Conservation (phyloP, 2,329 filamentous ascomycete genomes). For the Chrysoporthe cubensis region DNA sequence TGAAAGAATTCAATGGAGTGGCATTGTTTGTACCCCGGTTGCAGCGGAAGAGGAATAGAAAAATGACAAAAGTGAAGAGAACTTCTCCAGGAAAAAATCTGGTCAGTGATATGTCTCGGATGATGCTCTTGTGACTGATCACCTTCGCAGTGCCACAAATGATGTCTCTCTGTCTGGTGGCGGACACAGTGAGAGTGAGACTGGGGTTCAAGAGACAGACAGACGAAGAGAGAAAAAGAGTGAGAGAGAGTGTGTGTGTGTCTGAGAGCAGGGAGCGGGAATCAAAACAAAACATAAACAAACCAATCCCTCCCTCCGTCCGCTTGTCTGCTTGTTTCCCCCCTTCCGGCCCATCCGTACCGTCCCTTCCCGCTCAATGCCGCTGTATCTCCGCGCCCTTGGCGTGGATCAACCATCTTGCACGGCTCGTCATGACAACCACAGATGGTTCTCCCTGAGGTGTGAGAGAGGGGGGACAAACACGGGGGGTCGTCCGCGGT, state of each 20-base stretch:
- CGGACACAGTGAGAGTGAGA: background rate
- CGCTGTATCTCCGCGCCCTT: background rate
- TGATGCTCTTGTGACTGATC: constrained; percentile 11
- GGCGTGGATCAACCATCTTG: background rate
- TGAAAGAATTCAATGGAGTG: background rate
- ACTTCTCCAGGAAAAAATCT: constrained; percentile 1
- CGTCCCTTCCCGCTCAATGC: background rate
- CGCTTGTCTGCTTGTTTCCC: background rate
- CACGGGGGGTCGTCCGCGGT: too few relatives aligned
- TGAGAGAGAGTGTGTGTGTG: background rate
- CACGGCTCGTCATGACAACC: too few relatives aligned
- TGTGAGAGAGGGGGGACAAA: too few relatives aligned
- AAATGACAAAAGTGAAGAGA: background rate
- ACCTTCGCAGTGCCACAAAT: constrained; percentile 13
- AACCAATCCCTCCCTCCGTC: background rate
- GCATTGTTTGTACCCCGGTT: background rate
- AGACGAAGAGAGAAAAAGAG: background rate
- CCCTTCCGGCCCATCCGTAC: background rate
- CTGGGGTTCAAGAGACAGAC: background rate
- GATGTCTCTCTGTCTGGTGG: constrained; percentile 21
- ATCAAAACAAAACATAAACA: background rate
- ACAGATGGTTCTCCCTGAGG: too few relatives aligned
- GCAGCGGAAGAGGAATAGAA: background rate
- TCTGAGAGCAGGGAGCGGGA: background rate
- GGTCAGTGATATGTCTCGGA: constrained; percentile 7